Percentiles rank a stretch among this genome's conserved stretches.
phyloP scores from a whole-genome alignment of 2,329 filamentous ascomycete genomes.

The Cordyceps cicadae region DNA sequence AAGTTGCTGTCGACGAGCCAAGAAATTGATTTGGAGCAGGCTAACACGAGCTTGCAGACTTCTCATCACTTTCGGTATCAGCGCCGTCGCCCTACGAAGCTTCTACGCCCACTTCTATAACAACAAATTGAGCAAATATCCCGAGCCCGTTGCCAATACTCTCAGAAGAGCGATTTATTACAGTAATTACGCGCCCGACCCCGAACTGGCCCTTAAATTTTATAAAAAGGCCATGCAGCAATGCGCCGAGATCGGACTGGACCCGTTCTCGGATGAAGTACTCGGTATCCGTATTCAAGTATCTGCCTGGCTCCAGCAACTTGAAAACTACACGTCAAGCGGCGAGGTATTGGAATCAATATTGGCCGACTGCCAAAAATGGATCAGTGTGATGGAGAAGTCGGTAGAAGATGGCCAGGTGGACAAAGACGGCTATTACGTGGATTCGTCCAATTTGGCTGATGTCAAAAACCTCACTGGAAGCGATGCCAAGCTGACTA shows the following conservation, averaged over 20 bases:
- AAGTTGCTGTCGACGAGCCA: slow-evolving; percentile 9
- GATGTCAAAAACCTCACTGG: slow-evolving; percentile 2
- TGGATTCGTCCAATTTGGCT: slow-evolving; percentile 10
- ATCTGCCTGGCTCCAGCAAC: slow-evolving; percentile 69
- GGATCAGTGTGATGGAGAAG: slow-evolving; percentile 49
- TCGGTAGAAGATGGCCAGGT: slow-evolving; percentile 38
- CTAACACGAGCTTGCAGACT: slow-evolving; percentile 18
- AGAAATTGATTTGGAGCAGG: not conserved
- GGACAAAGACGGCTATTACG: slow-evolving; percentile 30
- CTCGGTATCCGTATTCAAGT: slow-evolving; percentile 82
- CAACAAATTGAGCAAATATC: slow-evolving; percentile 49
- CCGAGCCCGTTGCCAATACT: slow-evolving; percentile 64
- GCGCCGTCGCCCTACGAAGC: slow-evolving; percentile 26
- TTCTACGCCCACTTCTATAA: slow-evolving; percentile 51
- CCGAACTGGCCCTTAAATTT: slow-evolving; percentile 69
- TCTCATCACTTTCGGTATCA: slow-evolving; percentile 22
- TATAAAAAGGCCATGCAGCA: slow-evolving; percentile 72
- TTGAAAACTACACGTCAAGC: slow-evolving; percentile 60
- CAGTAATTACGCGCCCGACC: slow-evolving; percentile 66
- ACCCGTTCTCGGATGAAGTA: slow-evolving; percentile 85
- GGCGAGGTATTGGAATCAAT: slow-evolving; percentile 74
- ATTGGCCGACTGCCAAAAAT: slow-evolving; percentile 57
- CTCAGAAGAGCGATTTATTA: slow-evolving; percentile 82
- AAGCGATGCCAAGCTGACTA: not conserved
- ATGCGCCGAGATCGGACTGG: slow-evolving; percentile 66